Evolutionary conservation across 495 filamentous ascomycete genomes (phyloP).

Genomic region (Xylaria grammica): DNA sequence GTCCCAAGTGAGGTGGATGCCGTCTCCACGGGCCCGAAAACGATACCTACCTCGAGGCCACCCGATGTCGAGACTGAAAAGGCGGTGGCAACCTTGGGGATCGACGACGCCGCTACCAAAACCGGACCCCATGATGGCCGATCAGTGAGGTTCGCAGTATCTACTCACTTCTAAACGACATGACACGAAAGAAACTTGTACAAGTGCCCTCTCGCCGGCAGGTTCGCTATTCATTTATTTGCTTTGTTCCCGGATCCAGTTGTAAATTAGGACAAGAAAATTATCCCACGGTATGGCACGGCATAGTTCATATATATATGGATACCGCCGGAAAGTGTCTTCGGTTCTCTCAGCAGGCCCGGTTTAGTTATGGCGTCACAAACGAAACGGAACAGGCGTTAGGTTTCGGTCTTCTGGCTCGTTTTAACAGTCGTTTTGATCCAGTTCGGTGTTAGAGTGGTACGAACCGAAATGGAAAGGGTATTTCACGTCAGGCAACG

Average conservation of each 20-base stretch:
- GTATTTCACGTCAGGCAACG: neutral
- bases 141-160: conserved; percentile 9
- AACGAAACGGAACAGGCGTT: neutral
- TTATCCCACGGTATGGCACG: neutral
- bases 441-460: neutral
- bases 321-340: neutral
- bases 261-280: too few species aligned
- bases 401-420: neutral
- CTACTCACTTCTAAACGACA: neutral
- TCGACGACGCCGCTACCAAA: neutral
- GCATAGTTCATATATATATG: neutral
- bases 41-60: neutral
- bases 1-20: neutral
- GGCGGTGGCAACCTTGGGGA: neutral
- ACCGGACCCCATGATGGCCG: neutral
- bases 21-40: too few species aligned
- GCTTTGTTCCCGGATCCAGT: too few species aligned
- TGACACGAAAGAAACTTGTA: neutral
- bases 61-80: neutral
- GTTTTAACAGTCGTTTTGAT: neutral
- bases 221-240: too few species aligned
- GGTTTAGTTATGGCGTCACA: conserved; percentile 6
- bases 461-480: neutral
- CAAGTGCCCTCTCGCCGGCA: neutral
- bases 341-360: too few species aligned